phyloP scores from a whole-genome alignment of 1,139 yeast genomes.

The Pichia kudriavzevii region DNA sequence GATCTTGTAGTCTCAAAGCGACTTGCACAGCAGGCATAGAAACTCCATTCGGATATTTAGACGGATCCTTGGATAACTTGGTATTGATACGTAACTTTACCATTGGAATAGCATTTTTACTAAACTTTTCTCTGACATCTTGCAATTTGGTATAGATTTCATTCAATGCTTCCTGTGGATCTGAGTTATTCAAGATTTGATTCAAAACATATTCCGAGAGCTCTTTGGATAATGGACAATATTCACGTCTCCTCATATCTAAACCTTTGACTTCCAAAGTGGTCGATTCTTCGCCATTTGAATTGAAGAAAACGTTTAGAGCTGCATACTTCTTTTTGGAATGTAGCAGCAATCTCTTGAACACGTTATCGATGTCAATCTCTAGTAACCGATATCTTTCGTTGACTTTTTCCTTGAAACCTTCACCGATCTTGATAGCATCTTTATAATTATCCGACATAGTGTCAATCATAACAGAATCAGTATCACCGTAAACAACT shows the following conservation, averaged over 20 bases:
- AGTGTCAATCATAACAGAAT: conserved; percentile 97
- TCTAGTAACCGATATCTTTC: conserved; percentile 82
- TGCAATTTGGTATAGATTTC: conserved; percentile 71
- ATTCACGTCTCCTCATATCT: conserved; percentile 96
- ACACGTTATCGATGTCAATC: conserved; percentile 91
- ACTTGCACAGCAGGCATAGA: conserved; percentile 92
- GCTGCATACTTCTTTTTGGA: conserved; percentile 99
- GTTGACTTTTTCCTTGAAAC: conserved; percentile 78
- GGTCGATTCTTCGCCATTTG: conserved; percentile 43
- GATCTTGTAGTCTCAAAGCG: conserved; percentile 68
- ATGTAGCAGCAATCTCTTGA: conserved; percentile 74
- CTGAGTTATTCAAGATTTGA: conserved; percentile 63
- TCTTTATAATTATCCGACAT: conserved; percentile 62
- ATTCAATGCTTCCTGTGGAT: conserved; percentile 69
- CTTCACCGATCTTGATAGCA: conserved; percentile 77
- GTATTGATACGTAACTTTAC: conserved; percentile 68
- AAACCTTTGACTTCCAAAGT: conserved; percentile 87
- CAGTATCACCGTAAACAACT: conserved; percentile 98
- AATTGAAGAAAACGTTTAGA: conserved; percentile 40
- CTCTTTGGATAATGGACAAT: conserved; percentile 86
- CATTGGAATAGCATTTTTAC: conserved; percentile 51
- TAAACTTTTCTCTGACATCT: conserved; percentile 49
- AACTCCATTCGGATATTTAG: conserved; percentile 67
- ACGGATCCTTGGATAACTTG: conserved; percentile 69
- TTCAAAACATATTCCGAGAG: conserved; percentile 70